Evolutionary conservation across 2,329 filamentous ascomycete genomes (phyloP).

Genomic region (Fusarium coffeatum): DNA sequence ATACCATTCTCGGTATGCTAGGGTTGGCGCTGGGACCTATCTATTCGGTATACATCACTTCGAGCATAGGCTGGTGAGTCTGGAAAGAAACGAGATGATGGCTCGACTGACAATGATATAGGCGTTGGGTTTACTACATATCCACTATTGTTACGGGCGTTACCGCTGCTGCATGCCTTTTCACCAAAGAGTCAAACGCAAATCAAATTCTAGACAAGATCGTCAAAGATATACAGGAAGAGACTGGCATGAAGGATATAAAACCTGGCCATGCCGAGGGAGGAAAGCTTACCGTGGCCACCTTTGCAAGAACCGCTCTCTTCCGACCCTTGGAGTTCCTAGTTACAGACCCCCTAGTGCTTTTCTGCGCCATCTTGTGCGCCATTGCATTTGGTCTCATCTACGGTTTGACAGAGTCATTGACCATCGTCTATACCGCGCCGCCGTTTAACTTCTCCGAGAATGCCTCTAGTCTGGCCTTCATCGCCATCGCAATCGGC

Average conservation of each 20-base stretch:
- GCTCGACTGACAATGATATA: not conserved
- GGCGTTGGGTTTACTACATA: slow-evolving; percentile 22
- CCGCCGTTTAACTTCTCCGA: slow-evolving; percentile 1
- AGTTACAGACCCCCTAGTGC: slow-evolving; percentile 1
- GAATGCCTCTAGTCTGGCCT: slow-evolving; percentile 6
- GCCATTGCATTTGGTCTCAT: slow-evolving; percentile 20
- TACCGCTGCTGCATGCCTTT: slow-evolving; percentile 8
- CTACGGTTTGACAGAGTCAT: slow-evolving; percentile 15
- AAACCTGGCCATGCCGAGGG: not conserved
- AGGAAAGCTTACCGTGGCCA: not conserved
- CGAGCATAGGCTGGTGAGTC: slow-evolving; percentile 13
- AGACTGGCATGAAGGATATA: not conserved
- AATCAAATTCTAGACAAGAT: slow-evolving; percentile 7
- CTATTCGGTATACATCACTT: not conserved
- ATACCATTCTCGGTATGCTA: slow-evolving; percentile 16
- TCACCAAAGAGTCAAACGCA: slow-evolving; percentile 13
- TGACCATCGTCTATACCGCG: slow-evolving; percentile 13
- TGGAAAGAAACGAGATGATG: rapidly evolving
- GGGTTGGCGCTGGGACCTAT: slow-evolving; percentile 5
- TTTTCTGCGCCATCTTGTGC: slow-evolving; percentile 11
- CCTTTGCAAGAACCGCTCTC: slow-evolving; percentile 1
- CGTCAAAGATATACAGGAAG: not conserved
- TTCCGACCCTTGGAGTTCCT: slow-evolving; percentile 18
- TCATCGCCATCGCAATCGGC: slow-evolving; percentile 6
- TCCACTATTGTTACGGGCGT: slow-evolving; percentile 1